Evolutionary conservation across 257 asterid species (phyloP), one percentile per base, ranked within the genome.

Genomic region (Eucommia ulmoides): DNA sequence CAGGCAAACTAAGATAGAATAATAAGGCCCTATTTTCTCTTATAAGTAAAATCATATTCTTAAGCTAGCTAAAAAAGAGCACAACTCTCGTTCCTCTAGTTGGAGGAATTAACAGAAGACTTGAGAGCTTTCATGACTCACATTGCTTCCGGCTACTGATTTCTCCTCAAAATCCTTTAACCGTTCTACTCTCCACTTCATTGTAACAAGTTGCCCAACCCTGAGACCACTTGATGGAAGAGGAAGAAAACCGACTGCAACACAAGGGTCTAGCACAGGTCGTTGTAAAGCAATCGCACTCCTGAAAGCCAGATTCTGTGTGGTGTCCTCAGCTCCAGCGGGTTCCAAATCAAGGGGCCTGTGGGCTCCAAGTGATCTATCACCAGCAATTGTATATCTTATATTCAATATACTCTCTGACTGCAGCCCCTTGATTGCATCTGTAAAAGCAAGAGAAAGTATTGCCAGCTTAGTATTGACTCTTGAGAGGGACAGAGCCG

Each of bases 231-330:
- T 74, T 41, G 94, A 79, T 53, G 93, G 80, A 62, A 89, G 93
- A 65, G 99, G 81, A 41, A 86, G 94, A 66, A 91, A 91, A 45
- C 99, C 99, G 63, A 91, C 94, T 7, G 96, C 96, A 74, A 91
- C 69, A 71, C 82, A 81, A 70, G 99, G 99, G 71, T 91, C 94
- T 58, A 91, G 78, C 22, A 86, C 96, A 22, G 96, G 95, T 54
- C 84, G 67, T 65, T 79, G 96, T 66, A 86, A 71, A 65, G 54
- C 79, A 54, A 91, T 76, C 55, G 81, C 84, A 42, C 93, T 76
- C 76, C 68, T 73, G 69, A 86, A 91, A 56, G 74, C 80, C 80
- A 91, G 69, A 60, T 58, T 64, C 55, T 60, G 69, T n/a, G 59
- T 54, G 19, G 55, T 60, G 61, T 67, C 80, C 57, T 68, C 69